Evolutionary conservation across 495 filamentous ascomycete genomes (phyloP), one percentile per base, ranked within the genome.

Genomic region (Neurospora sp.): DNA sequence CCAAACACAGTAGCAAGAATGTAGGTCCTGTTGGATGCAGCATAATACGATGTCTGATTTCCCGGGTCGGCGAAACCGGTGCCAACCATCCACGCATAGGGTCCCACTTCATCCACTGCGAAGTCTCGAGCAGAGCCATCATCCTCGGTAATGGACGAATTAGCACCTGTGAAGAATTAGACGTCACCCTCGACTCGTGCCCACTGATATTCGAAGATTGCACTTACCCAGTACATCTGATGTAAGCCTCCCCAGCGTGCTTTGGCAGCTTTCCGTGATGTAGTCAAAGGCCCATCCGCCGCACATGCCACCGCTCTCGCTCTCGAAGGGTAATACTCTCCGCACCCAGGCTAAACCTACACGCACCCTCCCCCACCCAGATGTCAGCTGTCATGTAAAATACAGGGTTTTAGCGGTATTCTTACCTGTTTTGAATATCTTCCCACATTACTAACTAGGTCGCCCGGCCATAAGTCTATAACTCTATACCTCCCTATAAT

Each of bases 171-270:
- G 7, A 23, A 20, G 1, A 11, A 20, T 48, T 20, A 54, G 20
- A 31, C 20, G 46, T 23, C 20, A 20, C 0, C 46, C n/a, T 0
- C 46, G 0, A 54, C 0, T 23, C n/a, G 1, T 54, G n/a, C 46
- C 4, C 46, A 23, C n/a, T n/a, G n/a, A n/a, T 16, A 31, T 8
- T 6, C 9, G 8, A 48, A 27, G 48, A 14, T 14, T 48, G 48
- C 20, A 8, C 46, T 27, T 54, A 54, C 46, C 46, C 46, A 23
- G 20, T 12, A 54, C 0, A 54, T 54, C 46, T 23, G 46, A 0
- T 23, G 0, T 54, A 11, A 54, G 0, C n/a, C 4, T 20, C 6
- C 46, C 46, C 46, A 54, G 20, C n/a, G 46, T 23, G 9, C 11
- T 6, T 54, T 54, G 46, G 20, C 46, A 54, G 20, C 46, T 54